A percentile compares a stretch with the other conserved stretches of the same genome.
Evolutionary conservation across 2,329 filamentous ascomycete species (phyloP).

Genomic region (Colletotrichum sp.): DNA sequence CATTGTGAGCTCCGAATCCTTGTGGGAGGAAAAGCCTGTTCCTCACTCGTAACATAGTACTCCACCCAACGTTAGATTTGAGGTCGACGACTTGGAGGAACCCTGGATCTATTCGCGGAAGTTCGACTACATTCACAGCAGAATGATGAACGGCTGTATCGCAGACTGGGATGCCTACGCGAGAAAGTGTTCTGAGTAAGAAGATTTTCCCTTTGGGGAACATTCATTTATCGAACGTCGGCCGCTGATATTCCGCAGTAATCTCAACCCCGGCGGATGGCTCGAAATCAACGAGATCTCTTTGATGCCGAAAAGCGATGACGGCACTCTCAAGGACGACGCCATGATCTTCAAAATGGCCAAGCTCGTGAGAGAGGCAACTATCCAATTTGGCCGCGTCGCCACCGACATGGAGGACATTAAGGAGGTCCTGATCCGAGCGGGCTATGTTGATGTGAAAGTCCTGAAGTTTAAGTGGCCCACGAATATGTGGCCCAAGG

Average conservation of each 20-base stretch:
- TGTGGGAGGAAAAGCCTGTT: no score
- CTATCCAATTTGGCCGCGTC: neutral
- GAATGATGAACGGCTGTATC: neutral
- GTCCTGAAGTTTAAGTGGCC: neutral
- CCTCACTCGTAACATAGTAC: no score
- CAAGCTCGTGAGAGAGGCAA: slow-evolving; percentile 28
- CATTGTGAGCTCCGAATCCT: no score
- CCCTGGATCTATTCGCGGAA: slow-evolving; percentile 34
- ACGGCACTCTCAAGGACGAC: slow-evolving; percentile 36
- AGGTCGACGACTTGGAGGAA: slow-evolving; percentile 39
- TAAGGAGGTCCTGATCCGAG: neutral
- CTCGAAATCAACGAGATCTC: slow-evolving; percentile 46
- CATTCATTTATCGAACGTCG: no score
- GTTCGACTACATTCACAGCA: slow-evolving; percentile 5
- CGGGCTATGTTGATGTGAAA: neutral
- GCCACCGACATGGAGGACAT: neutral
- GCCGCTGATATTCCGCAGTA: no score
- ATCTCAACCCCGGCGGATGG: slow-evolving; percentile 49
- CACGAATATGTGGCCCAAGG: neutral
- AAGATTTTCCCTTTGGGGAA: no score
- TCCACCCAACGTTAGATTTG: slow-evolving; percentile 49
- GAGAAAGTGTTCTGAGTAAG: slow-evolving; percentile 36
- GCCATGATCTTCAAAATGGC: slow-evolving; percentile 26
- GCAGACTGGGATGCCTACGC: neutral
- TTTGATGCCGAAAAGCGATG: slow-evolving; percentile 41